phyloP scores from a whole-genome alignment of 2,329 filamentous ascomycete genomes.

The Colletotrichum spaethianum region DNA sequence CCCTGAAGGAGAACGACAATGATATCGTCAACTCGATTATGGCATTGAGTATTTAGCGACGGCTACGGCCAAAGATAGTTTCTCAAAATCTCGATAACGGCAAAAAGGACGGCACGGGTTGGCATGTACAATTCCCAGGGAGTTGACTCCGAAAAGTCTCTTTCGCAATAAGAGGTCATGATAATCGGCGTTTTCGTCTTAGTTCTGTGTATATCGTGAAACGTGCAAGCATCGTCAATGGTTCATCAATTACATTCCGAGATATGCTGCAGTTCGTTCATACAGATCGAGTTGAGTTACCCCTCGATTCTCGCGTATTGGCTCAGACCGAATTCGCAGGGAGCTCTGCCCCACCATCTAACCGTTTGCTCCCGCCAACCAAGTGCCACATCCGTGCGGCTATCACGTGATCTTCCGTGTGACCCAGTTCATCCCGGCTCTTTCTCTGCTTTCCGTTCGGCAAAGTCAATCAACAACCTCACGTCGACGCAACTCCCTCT shows the following conservation, averaged over 20 bases:
- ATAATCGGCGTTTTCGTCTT: constrained; percentile 24
- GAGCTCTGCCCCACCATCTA: constrained; percentile 36
- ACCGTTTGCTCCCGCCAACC: constrained; percentile 6
- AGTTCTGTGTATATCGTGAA: background rate
- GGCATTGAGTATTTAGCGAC: constrained; percentile 85
- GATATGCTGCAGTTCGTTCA: background rate
- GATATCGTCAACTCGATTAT: constrained; percentile 99
- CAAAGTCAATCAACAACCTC: constrained; percentile 62
- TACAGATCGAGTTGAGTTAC: background rate
- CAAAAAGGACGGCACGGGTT: constrained; percentile 44
- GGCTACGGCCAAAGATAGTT: constrained; percentile 21
- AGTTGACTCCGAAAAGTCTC: constrained; percentile 41
- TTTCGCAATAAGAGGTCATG: constrained; percentile 39
- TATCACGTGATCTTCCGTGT: constrained; percentile 51
- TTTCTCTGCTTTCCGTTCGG: constrained; percentile 55
- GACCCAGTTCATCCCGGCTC: constrained; percentile 44
- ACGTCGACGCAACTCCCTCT: constrained; percentile 64
- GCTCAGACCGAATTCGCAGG: constrained; percentile 19
- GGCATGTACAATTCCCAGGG: constrained; percentile 45
- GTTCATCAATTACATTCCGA: background rate
- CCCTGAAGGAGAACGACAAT: constrained; percentile 98
- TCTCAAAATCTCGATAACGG: constrained; percentile 37
- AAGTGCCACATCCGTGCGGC: background rate
- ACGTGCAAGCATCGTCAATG: background rate
- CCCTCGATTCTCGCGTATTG: constrained; percentile 30